These are phyloP conservation scores for Withania somnifera DNA, from an alignment of 305 asterid genomes.

Conservation along the genomic window DNA sequence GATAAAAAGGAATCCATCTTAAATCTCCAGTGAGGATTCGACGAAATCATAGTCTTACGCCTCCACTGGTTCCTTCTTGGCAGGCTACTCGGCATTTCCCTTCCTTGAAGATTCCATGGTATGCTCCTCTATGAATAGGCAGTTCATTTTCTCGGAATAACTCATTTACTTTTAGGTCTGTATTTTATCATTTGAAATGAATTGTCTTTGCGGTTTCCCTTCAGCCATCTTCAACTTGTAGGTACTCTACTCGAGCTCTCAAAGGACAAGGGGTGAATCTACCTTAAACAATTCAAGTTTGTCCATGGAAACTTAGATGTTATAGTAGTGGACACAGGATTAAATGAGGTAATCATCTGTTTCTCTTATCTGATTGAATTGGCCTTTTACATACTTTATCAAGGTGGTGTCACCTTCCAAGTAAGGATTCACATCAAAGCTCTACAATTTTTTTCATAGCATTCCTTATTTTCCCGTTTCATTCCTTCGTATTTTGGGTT, in stretches of 20 bases:
- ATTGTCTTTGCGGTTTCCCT: conserved; percentile 1
- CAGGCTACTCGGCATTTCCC: conserved; percentile 3
- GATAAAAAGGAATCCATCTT: neutral
- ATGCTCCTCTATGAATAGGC: neutral
- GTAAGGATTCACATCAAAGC: too few species aligned
- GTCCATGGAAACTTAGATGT: conserved; percentile 35
- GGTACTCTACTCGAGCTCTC: conserved; percentile 33
- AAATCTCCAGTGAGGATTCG: neutral
- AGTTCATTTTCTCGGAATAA: neutral
- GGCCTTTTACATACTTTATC: neutral
- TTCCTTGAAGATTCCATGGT: neutral
- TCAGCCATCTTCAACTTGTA: conserved; percentile 17
- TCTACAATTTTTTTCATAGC: too few species aligned
- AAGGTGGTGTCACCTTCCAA: neutral
- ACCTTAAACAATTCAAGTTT: conserved; percentile 22
- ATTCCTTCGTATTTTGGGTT: too few species aligned
- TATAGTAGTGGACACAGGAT: conserved; percentile 32
- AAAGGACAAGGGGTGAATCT: conserved; percentile 21
- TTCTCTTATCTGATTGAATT: neutral
- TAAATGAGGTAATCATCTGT: conserved; percentile 29
- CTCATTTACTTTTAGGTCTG: neutral
- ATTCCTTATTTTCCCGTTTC: too few species aligned
- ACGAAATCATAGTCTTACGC: neutral
- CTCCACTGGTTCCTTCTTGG: neutral
- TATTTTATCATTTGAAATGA: neutral